These are phyloP conservation scores for Pseudocercospora macadamiae DNA, from an alignment of 2,329 filamentous ascomycete genomes.

Conservation along the genomic window DNA sequence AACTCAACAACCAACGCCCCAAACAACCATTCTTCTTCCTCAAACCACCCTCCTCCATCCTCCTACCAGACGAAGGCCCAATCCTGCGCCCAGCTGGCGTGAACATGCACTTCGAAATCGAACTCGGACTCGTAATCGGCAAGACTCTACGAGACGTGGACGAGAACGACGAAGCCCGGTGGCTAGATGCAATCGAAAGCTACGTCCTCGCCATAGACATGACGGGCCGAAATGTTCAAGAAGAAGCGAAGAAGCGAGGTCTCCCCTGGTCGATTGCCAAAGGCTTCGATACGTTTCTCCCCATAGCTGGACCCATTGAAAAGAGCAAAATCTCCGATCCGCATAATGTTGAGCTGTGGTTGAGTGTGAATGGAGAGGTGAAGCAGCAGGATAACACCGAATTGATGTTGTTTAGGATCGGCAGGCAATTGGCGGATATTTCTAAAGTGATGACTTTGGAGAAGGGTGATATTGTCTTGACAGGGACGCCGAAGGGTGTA, in stretches of 20 bases:
- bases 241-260: slow-evolving; percentile 95
- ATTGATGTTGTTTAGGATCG: slow-evolving; percentile 91
- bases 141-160: slow-evolving; percentile 76
- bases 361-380: slow-evolving; percentile 78
- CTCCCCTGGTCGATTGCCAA: slow-evolving; percentile 96
- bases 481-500: slow-evolving; percentile 96
- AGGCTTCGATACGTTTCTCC: slow-evolving; percentile 96
- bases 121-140: slow-evolving; percentile 87
- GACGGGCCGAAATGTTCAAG: slow-evolving; percentile 93
- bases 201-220: slow-evolving; percentile 95
- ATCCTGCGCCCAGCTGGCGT: slow-evolving; percentile 82
- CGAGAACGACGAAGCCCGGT: slow-evolving; percentile 72
- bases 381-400: slow-evolving; percentile 87
- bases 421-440: slow-evolving; percentile 85
- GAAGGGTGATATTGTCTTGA: slow-evolving; percentile 88
- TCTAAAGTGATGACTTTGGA: slow-evolving; percentile 93
- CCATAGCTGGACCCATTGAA: slow-evolving; percentile 77
- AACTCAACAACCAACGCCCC: slow-evolving; percentile 83
- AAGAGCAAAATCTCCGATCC: slow-evolving; percentile 82
- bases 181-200: slow-evolving; percentile 79
- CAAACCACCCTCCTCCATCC: slow-evolving; percentile 86
- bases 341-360: slow-evolving; percentile 82
- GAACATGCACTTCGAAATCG: slow-evolving; percentile 90
- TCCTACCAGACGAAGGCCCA: slow-evolving; percentile 76
- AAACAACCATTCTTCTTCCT: slow-evolving; percentile 99